A percentile compares a stretch with the other conserved stretches of the same genome.
phyloP scores from a whole-genome alignment of 768 basidiomycete genomes.

The Hericium coralloides region DNA sequence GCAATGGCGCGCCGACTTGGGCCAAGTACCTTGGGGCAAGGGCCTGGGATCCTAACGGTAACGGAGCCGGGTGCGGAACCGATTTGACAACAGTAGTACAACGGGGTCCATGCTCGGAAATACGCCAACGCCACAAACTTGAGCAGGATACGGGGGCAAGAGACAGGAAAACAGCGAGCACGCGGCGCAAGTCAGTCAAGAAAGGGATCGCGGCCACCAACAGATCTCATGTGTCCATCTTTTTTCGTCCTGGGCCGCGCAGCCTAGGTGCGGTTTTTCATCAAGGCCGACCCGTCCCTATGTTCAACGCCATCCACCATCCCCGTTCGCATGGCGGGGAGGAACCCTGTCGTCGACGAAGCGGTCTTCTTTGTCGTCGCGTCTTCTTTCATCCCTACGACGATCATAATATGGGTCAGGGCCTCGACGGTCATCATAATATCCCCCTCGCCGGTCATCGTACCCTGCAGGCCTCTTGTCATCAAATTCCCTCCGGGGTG shows the following conservation, averaged over 20 bases:
- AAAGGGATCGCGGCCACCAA: conserved; percentile 9
- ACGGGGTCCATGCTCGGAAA: conserved; percentile 14
- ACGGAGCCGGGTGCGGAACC: conserved; percentile 11
- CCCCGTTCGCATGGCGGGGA: conserved; percentile 67
- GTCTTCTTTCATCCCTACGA: conserved; percentile 76
- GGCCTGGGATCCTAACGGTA: neutral
- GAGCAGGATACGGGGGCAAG: conserved; percentile 13
- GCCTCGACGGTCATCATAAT: conserved; percentile 72
- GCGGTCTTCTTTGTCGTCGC: conserved; percentile 79
- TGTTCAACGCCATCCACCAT: conserved; percentile 69
- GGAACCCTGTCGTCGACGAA: conserved; percentile 56
- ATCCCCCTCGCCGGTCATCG: conserved; percentile 75
- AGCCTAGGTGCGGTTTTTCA: neutral
- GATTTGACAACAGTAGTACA: conserved; percentile 15
- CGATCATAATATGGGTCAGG: conserved; percentile 86
- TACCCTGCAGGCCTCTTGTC: conserved; percentile 87
- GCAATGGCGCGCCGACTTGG: neutral
- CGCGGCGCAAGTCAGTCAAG: conserved; percentile 13
- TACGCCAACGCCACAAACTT: conserved; percentile 14
- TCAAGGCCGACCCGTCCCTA: conserved; percentile 7
- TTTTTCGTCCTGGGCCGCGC: neutral
- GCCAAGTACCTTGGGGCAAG: neutral
- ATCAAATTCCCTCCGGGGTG: conserved; percentile 71
- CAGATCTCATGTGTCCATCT: conserved; percentile 11
- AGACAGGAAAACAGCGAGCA: conserved; percentile 12